Evolutionary conservation across 2,329 filamentous ascomycete species (phyloP), one percentile per base, ranked within the genome.

Genomic region (Didymosphaeria variabile): DNA sequence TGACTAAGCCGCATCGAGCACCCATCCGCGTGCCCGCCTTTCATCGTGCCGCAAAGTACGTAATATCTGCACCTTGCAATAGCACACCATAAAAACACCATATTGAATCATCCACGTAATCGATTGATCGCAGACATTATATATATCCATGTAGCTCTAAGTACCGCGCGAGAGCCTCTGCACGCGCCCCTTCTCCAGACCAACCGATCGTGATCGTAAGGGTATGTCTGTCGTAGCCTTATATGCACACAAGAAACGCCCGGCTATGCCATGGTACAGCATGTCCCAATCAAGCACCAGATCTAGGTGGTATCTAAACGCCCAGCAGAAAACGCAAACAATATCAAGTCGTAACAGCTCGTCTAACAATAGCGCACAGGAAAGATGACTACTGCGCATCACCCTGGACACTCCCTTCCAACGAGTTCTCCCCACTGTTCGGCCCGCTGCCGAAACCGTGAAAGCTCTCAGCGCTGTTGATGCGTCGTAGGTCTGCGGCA

Each of bases 401-500:
- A 13, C 38, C 52, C 17, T 45, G 26, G 3, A 45, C 38, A 26
- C 52, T 55, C 5, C 52, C 52, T 8, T 55, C 52, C 1, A 55
- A n/a, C 19, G 50, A 53, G 6, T 42, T 42, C 21, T 6, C 23
- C 10, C 50, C 50, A 17, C 52, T 55, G 40, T 32, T 21, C 10
- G 51, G 38, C 9, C 21, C 36, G 17, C 51, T 54, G 4, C 53
- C 54, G 54, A 75, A 76, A 0, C 74, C 74, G 19, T 72, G 66
- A 57, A 76, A 77, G 58, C 74, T 76, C 34, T 73, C 68, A 8
- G 63, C 68, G n/a, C 66, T 69, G 42, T 62, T 61, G 34, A 64
- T 67, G 23, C 71, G 44, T 51, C 59, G 65, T 21, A 73, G 56
- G 26, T 69, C 70, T 9, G 62, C 63, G 10, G 61, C 67, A 12